Conservation (phyloP, 495 filamentous ascomycete genomes). For the Xylaria telfairii region DNA sequence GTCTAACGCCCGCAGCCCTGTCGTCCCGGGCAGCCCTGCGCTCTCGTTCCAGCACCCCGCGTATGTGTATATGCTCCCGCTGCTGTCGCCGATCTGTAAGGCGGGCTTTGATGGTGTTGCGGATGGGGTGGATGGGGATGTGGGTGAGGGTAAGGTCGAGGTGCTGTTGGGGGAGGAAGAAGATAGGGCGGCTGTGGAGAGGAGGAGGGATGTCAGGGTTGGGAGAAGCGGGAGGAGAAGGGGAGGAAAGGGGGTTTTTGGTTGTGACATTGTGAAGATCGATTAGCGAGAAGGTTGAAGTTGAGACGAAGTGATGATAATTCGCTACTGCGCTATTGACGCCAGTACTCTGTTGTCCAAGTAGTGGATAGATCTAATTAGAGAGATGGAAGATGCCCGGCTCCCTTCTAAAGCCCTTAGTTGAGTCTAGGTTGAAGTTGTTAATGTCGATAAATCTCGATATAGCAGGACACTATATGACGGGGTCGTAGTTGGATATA, state of each 20-base stretch:
- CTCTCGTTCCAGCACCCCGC: constrained; percentile 60
- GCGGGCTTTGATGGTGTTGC: constrained; percentile 15
- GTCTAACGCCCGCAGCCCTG: constrained; percentile 40
- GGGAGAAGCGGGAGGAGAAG: background rate
- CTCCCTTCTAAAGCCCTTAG: background rate
- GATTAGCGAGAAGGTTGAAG: background rate
- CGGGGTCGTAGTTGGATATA: background rate
- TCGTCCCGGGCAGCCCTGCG: constrained; percentile 34
- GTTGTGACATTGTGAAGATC: background rate
- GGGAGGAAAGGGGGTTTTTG: background rate
- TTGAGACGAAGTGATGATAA: background rate
- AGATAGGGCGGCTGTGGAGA: background rate
- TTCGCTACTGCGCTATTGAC: background rate
- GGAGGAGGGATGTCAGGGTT: constrained; percentile 1
- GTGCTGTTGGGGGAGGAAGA: constrained; percentile 15
- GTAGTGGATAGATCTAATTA: background rate
- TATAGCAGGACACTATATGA: background rate
- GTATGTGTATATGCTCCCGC: constrained; percentile 43
- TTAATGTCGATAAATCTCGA: background rate
- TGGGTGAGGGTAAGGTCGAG: constrained; percentile 22
- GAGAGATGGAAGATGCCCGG: background rate
- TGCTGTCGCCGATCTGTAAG: constrained; percentile 30
- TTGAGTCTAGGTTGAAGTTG: background rate
- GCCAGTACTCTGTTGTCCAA: background rate
- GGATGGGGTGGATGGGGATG: background rate